Conservation (phyloP, 1,139 yeast genomes). For the Geotrichum klebahnii region DNA sequence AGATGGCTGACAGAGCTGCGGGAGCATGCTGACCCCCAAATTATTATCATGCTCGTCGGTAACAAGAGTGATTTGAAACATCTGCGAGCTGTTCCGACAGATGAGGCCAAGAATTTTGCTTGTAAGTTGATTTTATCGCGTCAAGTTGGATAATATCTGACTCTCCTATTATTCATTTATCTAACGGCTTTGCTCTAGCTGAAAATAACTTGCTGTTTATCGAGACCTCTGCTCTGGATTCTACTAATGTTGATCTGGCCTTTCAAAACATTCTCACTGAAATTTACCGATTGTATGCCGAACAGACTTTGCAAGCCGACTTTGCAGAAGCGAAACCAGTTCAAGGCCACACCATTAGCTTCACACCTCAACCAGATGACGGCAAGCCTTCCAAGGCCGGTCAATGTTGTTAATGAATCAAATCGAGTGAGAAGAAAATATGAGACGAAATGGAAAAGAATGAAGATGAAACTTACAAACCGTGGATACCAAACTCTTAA, state of each 20-base stretch:
- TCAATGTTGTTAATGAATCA: conserved; percentile 45
- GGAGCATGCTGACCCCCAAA: conserved; percentile 95
- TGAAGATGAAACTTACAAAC: too few species aligned
- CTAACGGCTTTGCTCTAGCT: conserved; percentile 31
- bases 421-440: too few species aligned
- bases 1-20: conserved; percentile 94
- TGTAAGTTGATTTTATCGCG: not conserved
- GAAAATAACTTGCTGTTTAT: conserved; percentile 90
- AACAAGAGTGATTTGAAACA: conserved; percentile 95
- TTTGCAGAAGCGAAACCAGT: conserved; percentile 49
- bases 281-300: conserved; percentile 79
- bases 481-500: too few species aligned
- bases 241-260: conserved; percentile 91
- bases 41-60: conserved; percentile 92
- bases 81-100: conserved; percentile 94
- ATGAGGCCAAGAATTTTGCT: conserved; percentile 93
- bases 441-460: too few species aligned
- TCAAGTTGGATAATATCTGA: conserved; percentile 84
- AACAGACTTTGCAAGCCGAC: conserved; percentile 43
- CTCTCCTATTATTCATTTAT: conserved; percentile 43
- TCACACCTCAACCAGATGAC: conserved; percentile 91
- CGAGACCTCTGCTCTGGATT: conserved; percentile 91
- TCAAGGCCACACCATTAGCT: conserved; percentile 84
- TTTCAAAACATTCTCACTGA: conserved; percentile 89
- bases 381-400: conserved; percentile 66